Conservation (phyloP, 768 basidiomycete genomes). For the Cystobasidiopsis lactophilus region DNA sequence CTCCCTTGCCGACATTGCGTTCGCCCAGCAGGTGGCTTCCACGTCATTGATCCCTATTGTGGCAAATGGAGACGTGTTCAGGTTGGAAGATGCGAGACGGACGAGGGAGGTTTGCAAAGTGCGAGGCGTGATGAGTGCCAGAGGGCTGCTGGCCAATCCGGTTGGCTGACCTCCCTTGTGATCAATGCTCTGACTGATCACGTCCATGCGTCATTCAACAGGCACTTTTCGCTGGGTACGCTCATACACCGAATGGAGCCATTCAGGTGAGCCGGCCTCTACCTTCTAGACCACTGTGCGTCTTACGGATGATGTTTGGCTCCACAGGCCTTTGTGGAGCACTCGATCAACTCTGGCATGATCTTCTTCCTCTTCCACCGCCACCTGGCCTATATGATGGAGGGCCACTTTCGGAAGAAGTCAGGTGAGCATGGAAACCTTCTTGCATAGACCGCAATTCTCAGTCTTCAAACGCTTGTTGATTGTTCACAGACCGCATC, state of each 20-base stretch:
- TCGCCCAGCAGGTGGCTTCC: constrained; percentile 28
- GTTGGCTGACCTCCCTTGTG: constrained; percentile 14
- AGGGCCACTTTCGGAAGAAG: constrained; percentile 18
- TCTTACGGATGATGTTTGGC: too few species aligned
- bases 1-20: constrained; percentile 26
- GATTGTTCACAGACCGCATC: constrained; percentile 24
- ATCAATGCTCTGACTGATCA: background rate
- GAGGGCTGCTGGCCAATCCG: constrained; percentile 31
- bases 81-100: constrained; percentile 22
- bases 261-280: constrained; percentile 19
- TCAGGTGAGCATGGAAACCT: background rate
- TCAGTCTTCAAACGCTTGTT: too few species aligned
- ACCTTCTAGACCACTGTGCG: background rate
- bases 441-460: constrained; percentile 12
- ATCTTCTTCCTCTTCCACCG: constrained; percentile 30
- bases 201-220: too few species aligned
- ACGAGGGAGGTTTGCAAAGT: constrained; percentile 27
- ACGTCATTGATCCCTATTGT: constrained; percentile 28
- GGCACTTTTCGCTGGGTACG: constrained; percentile 28
- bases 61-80: constrained; percentile 32
- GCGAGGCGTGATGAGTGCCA: constrained; percentile 30
- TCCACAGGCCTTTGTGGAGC: constrained; percentile 23
- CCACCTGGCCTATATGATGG: constrained; percentile 30
- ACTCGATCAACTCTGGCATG: constrained; percentile 25
- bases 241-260: constrained; percentile 24